phyloP scores from a whole-genome alignment of 2,329 filamentous ascomycete genomes.

The Beauveria australis region DNA sequence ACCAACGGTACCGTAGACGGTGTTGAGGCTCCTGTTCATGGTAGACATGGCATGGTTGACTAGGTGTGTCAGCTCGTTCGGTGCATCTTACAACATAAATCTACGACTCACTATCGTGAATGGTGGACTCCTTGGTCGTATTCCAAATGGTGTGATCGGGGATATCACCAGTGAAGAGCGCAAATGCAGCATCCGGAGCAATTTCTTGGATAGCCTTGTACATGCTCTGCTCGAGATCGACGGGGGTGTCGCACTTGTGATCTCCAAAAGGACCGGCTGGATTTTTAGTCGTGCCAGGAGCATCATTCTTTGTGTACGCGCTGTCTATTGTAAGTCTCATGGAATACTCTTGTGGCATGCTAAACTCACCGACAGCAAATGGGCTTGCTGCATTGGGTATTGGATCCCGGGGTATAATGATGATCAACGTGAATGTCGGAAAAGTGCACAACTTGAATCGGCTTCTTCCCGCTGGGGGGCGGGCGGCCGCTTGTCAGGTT shows the following conservation, averaged over 20 bases:
- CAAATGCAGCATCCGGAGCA: constrained; percentile 40
- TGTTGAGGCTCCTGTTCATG: constrained; percentile 34
- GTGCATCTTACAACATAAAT: neutral
- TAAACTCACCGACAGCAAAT: constrained; percentile 45
- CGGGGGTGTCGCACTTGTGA: constrained; percentile 43
- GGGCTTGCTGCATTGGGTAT: constrained; percentile 47
- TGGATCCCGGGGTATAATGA: constrained; percentile 44
- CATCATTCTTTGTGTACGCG: constrained; percentile 37
- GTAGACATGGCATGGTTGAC: constrained; percentile 38
- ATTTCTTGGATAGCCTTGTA: constrained; percentile 39
- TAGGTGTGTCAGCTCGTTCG: constrained; percentile 7
- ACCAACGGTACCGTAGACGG: constrained; percentile 45
- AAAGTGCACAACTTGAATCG: constrained; percentile 49
- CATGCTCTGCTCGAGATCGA: constrained; percentile 46
- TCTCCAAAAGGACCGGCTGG: constrained; percentile 47
- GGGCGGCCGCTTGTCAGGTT: constrained; percentile 27
- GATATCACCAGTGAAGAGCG: constrained; percentile 53
- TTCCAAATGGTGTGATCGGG: constrained; percentile 45
- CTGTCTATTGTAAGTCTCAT: constrained; percentile 18
- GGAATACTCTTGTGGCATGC: no score
- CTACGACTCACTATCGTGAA: constrained; percentile 20
- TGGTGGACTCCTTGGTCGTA: constrained; percentile 28
- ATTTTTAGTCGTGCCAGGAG: constrained; percentile 36
- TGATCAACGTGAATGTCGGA: constrained; percentile 53
- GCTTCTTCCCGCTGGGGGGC: constrained; percentile 33